Percentiles rank a stretch among this genome's conserved stretches.
Conservation (phyloP, 2,329 filamentous ascomycete genomes). For the Elsinoe perseae region DNA sequence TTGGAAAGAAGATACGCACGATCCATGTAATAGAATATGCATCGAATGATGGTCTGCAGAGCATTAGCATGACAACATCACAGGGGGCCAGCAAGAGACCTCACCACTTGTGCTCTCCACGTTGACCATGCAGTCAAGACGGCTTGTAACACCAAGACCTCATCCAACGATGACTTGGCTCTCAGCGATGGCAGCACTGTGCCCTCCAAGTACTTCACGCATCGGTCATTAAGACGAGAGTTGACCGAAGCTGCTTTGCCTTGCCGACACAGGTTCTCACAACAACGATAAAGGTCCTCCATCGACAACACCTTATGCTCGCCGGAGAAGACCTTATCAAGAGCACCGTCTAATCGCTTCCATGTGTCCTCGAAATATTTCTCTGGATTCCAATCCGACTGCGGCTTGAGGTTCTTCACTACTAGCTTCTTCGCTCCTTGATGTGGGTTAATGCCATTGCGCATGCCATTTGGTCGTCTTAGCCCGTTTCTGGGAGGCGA, state of each 20-base stretch:
- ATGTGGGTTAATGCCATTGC: constrained; percentile 58
- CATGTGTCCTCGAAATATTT: constrained; percentile 72
- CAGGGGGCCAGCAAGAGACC: constrained; percentile 23
- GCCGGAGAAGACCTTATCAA: constrained; percentile 64
- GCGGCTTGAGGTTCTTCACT: constrained; percentile 81
- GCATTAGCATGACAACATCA: constrained; percentile 17
- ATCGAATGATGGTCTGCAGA: constrained; percentile 63
- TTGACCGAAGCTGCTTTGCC: constrained; percentile 63
- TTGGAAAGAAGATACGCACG: constrained; percentile 76
- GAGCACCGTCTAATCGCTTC: constrained; percentile 63
- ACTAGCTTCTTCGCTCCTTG: constrained; percentile 74
- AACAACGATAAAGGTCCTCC: constrained; percentile 80
- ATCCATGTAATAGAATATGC: constrained; percentile 90
- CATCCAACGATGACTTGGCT: constrained; percentile 47
- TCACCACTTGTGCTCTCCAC: constrained; percentile 72
- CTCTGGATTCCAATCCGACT: constrained; percentile 57
- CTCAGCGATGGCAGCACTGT: constrained; percentile 53
- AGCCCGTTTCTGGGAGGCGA: constrained; percentile 26
- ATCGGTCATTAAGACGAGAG: constrained; percentile 56
- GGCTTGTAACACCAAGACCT: constrained; percentile 56
- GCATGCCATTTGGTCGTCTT: constrained; percentile 31
- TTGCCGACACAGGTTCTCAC: constrained; percentile 84
- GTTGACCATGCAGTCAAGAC: constrained; percentile 60
- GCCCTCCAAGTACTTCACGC: constrained; percentile 54
- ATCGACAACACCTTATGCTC: constrained; percentile 59